Conservation (phyloP, 306 rosid species). For the Abrus pulchellus region DNA sequence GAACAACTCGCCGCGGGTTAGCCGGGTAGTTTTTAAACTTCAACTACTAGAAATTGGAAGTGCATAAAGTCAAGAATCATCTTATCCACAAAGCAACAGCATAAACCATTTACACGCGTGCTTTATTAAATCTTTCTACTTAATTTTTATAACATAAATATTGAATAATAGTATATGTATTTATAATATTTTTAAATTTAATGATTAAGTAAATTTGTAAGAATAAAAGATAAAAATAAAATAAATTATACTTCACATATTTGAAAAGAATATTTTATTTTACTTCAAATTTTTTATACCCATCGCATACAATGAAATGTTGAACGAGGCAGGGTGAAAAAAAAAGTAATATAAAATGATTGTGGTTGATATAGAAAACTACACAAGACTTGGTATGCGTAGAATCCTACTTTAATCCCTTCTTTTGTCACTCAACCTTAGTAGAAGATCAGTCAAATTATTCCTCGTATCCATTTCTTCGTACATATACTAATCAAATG, state of each 20-base stretch:
- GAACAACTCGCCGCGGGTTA: not conserved
- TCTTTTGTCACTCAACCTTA: not conserved
- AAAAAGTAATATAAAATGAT: not conserved
- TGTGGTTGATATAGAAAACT: not conserved
- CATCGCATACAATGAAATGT: not conserved
- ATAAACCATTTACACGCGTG: slow-evolving; percentile 4
- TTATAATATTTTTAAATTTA: too few species aligned
- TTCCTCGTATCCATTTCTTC: not conserved
- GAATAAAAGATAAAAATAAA: too few species aligned
- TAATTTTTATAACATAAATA: too few species aligned
- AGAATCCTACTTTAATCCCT: not conserved
- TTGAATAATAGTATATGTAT: too few species aligned
- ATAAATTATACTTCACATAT: not conserved
- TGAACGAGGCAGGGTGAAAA: not conserved
- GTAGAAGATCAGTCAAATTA: not conserved
- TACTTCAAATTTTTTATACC: not conserved
- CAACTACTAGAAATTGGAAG: slow-evolving; percentile 22
- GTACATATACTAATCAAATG: not conserved
- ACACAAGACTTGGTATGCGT: not conserved
- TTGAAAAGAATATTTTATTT: not conserved
- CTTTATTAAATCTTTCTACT: too few species aligned
- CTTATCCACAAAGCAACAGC: slow-evolving; percentile 11
- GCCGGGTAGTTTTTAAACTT: slow-evolving; percentile 3
- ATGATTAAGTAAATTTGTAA: too few species aligned
- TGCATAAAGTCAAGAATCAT: slow-evolving; percentile 25